Conservation (phyloP, 2,329 filamentous ascomycete species). For the Trichophyton simii region DNA sequence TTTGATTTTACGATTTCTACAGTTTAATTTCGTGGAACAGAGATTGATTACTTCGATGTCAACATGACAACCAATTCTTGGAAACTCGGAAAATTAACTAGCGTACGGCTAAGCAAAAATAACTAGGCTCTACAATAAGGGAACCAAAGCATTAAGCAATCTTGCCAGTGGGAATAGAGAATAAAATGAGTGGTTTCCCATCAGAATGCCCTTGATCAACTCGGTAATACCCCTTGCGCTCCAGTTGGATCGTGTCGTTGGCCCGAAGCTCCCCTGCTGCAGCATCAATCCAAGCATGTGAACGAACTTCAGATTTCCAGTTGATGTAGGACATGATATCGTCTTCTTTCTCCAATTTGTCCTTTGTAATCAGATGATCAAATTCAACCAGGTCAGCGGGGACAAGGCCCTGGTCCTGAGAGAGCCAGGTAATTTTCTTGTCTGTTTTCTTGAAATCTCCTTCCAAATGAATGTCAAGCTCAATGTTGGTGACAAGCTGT, state of each 20-base stretch:
- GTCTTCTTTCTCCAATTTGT: constrained; percentile 72
- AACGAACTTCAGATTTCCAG: constrained; percentile 55
- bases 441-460: constrained; percentile 79
- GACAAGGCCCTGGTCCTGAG: constrained; percentile 56
- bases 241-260: constrained; percentile 78
- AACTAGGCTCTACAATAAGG: no score
- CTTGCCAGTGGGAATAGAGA: constrained; percentile 41
- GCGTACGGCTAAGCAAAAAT: no score
- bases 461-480: constrained; percentile 66
- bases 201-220: constrained; percentile 31
- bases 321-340: constrained; percentile 67
- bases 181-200: constrained; percentile 39
- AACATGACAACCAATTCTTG: no score
- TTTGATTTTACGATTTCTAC: no score
- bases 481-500: constrained; percentile 34
- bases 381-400: constrained; percentile 70
- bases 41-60: no score
- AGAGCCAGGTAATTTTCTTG: constrained; percentile 86
- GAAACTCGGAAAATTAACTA: no score
- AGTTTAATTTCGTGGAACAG: no score
- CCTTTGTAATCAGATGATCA: constrained; percentile 74
- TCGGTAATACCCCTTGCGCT: constrained; percentile 59
- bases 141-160: neutral
- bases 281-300: constrained; percentile 59
- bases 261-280: constrained; percentile 62